Percentiles rank a stretch among this genome's conserved stretches.
Conservation (phyloP, 345 rosid genomes). For the Eucalyptus polyanthemos region DNA sequence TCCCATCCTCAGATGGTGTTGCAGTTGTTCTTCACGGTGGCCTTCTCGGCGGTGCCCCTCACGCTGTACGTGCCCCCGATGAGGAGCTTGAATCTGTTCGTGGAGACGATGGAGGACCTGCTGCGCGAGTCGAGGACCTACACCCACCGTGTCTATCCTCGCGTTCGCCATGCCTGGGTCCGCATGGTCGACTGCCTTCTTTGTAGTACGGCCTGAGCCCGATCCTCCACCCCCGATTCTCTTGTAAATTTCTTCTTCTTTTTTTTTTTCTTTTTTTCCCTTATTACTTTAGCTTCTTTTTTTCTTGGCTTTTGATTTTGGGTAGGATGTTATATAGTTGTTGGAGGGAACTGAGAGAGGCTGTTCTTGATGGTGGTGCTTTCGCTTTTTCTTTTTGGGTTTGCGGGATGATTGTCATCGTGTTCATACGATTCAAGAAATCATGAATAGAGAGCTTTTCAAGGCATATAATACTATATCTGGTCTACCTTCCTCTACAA, state of each 20-base stretch:
- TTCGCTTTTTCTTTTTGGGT: not conserved
- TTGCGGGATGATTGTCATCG: not conserved
- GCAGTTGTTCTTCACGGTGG: slow-evolving; percentile 71
- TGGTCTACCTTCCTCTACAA: not conserved
- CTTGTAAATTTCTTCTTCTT: not conserved
- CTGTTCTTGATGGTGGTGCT: not conserved
- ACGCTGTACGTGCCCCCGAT: slow-evolving; percentile 76
- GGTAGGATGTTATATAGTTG: not conserved
- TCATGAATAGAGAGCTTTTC: not conserved
- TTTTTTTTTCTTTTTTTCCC: not conserved
- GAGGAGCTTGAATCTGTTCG: slow-evolving; percentile 69
- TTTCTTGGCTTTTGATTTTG: not conserved
- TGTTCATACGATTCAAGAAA: not conserved
- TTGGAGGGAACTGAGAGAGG: not conserved
- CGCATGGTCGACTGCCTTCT: slow-evolving; percentile 59
- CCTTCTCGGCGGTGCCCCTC: slow-evolving; percentile 89
- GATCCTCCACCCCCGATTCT: not conserved
- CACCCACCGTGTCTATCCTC: slow-evolving; percentile 45
- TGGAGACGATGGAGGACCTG: slow-evolving; percentile 60
- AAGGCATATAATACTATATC: not conserved
- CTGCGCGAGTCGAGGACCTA: slow-evolving; percentile 41
- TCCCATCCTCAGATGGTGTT: slow-evolving; percentile 9
- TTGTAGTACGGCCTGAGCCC: slow-evolving; percentile 13
- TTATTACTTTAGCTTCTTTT: not conserved
- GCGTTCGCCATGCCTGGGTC: slow-evolving; percentile 59